Percentiles rank a stretch among this genome's conserved stretches.
Conservation (phyloP, 2,329 filamentous ascomycete genomes). For the Blumeria graminis region DNA sequence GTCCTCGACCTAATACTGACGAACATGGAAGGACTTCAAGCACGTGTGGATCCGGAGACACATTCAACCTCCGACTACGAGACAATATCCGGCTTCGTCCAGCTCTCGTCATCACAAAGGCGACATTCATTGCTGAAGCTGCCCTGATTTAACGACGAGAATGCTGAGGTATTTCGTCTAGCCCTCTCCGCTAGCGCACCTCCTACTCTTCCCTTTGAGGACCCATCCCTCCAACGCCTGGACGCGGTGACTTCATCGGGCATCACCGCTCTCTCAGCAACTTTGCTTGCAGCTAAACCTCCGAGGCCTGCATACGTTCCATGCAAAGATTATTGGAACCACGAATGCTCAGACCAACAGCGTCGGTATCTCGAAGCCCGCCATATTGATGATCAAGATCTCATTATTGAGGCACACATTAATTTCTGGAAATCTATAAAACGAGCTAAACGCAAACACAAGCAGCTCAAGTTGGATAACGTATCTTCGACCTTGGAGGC, state of each 20-base stretch:
- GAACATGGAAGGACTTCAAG: neutral
- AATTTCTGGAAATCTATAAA: neutral
- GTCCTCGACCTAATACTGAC: neutral
- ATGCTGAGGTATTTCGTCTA: neutral
- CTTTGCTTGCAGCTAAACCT: neutral
- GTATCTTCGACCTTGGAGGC: neutral
- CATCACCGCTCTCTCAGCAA: neutral
- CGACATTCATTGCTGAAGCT: neutral
- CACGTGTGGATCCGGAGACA: neutral
- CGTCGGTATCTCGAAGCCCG: neutral
- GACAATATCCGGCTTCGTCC: neutral
- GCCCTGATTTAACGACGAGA: neutral
- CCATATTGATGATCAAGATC: neutral
- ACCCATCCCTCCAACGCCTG: neutral
- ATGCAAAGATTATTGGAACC: too few species aligned
- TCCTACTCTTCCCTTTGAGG: neutral
- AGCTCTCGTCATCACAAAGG: neutral
- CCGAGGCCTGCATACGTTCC: too few species aligned
- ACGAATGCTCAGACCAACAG: neutral
- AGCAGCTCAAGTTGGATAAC: neutral
- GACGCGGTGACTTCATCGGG: neutral
- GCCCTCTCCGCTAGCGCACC: neutral
- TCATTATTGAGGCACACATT: neutral
- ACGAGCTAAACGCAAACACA: neutral
- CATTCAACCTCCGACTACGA: neutral